Percentiles rank a stretch among this genome's conserved stretches.
phyloP scores from a whole-genome alignment of 163 green algal genomes.

The Prototheca stagnorum region DNA sequence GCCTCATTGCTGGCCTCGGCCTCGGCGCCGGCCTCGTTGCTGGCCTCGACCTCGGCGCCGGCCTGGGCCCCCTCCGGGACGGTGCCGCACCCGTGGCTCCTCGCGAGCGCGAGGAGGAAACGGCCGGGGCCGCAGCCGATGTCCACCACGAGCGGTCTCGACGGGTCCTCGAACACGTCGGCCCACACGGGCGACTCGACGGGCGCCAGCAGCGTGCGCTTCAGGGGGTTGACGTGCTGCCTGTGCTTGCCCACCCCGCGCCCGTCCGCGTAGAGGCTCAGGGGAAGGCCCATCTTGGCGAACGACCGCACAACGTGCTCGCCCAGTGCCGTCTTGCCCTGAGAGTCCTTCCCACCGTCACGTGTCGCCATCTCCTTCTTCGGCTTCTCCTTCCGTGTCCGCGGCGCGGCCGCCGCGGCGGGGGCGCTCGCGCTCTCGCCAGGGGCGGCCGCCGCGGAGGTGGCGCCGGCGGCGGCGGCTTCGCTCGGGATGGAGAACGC shows the following conservation, averaged over 20 bases:
- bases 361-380: no score
- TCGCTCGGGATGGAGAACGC: no score
- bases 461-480: no score
- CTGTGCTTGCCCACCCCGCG: conserved; percentile 7
- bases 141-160: conserved; percentile 56
- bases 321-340: neutral
- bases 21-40: no score
- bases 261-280: neutral
- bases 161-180: conserved; percentile 26
- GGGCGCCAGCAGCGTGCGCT: conserved; percentile 35
- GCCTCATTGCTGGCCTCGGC: no score
- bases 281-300: neutral
- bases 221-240: conserved; percentile 88
- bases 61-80: neutral
- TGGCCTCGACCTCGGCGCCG: no score
- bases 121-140: conserved; percentile 61
- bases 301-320: no score
- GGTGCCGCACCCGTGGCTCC: conserved; percentile 1
- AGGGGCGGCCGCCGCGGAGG: no score
- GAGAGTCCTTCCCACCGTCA: no score
- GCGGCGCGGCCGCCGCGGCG: no score
- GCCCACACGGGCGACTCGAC: conserved; percentile 30
- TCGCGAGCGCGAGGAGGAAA: conserved; percentile 53
- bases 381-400: no score
- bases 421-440: no score